These are phyloP conservation scores for Acacia confusa DNA, from an alignment of 306 rosid species.

Conservation along the genomic window DNA sequence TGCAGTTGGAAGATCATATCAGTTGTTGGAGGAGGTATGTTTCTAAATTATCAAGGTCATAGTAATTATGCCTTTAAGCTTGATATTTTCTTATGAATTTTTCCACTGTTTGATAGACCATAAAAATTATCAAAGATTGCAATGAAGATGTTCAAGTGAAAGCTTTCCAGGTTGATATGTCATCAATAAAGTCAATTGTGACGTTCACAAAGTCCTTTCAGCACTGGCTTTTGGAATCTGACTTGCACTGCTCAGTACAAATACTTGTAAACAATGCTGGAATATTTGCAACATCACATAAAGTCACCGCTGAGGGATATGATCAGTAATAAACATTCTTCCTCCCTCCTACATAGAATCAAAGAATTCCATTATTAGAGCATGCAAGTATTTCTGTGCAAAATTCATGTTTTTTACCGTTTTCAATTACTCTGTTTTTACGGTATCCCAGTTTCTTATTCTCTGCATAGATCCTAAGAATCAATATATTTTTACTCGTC, in stretches of 20 bases:
- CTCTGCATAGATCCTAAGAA: slow-evolving; percentile 4
- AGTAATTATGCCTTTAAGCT: slow-evolving; percentile 1
- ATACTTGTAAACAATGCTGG: slow-evolving; percentile 89
- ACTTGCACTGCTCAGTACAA: slow-evolving; percentile 80
- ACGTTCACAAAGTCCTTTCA: slow-evolving; percentile 57
- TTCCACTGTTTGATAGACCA: slow-evolving; percentile 49
- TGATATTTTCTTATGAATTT: slow-evolving; percentile 22
- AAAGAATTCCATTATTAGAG: slow-evolving; percentile 8
- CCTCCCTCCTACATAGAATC: slow-evolving; percentile 9
- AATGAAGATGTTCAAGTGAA: slow-evolving; percentile 60
- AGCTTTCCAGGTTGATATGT: slow-evolving; percentile 71
- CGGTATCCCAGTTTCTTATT: slow-evolving; percentile 12
- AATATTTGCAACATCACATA: slow-evolving; percentile 75
- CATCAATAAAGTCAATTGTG: slow-evolving; percentile 58
- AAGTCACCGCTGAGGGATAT: slow-evolving; percentile 71
- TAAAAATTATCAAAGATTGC: slow-evolving; percentile 55
- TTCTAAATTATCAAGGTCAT: slow-evolving; percentile 10
- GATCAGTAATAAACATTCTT: slow-evolving; percentile 62
- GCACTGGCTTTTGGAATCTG: slow-evolving; percentile 73
- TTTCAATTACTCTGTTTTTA: slow-evolving; percentile 17
- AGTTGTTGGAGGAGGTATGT: slow-evolving; percentile 60
- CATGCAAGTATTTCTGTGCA: slow-evolving; percentile 24
- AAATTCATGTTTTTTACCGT: slow-evolving; percentile 6
- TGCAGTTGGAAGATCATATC: slow-evolving; percentile 85
- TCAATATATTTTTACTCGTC: slow-evolving; percentile 9